Base-by-base conservation (phyloP, 306 rosid species). In the Trichosanthes truncata region DNA sequence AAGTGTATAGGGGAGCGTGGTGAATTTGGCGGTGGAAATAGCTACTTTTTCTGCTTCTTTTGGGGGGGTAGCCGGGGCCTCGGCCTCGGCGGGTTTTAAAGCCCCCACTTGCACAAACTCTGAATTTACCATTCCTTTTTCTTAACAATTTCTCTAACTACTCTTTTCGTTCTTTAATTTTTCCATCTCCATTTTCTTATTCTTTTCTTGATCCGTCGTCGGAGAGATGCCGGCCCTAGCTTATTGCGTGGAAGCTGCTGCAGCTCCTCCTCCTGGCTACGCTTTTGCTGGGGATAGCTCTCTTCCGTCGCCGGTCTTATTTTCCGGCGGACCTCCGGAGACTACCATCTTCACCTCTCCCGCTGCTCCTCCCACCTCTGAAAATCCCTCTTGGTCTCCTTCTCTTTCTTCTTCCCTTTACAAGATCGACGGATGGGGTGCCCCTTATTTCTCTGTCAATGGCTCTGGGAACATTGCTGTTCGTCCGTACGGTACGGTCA, bases 31-130 rank as follows among this genome's bases (percentile, higher is more conserved):
- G 15, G 77, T 87, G 86, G 87, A 85, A 8, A 81, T 82, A 74
- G 87, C 86, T 85, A 84, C 79, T 49, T 31, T 86, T 78, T 86
- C 91, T 88, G 96, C 88, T 84, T 79, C 91, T 85, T 88, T 87
- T 91, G 96, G 74, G 96, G 96, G 97, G 97, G 97, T 86, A 90
- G 97, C 98, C 97, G 98, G 92, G 98, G 98, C 98, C 88, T 88
- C 91, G 90, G 98, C 98, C 98, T 91, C 98, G 97, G 97, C 98
- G 94, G 97, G 93, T 94, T 86, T 85, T 83, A 90, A 92, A 89
- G 90, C 98, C 98, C 98, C 98, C 97, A 90, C 75, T 87, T 81
- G 69, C 80, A 87, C 97, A 81, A 84, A 82, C 86, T 49, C 18
- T 31, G 82, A 48, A 74, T 65, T 9, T 8, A 17, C 23, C 23